Evolutionary conservation across 495 filamentous ascomycete genomes (phyloP), one percentile per base, ranked within the genome.

Genomic region (Trichoderma virens): DNA sequence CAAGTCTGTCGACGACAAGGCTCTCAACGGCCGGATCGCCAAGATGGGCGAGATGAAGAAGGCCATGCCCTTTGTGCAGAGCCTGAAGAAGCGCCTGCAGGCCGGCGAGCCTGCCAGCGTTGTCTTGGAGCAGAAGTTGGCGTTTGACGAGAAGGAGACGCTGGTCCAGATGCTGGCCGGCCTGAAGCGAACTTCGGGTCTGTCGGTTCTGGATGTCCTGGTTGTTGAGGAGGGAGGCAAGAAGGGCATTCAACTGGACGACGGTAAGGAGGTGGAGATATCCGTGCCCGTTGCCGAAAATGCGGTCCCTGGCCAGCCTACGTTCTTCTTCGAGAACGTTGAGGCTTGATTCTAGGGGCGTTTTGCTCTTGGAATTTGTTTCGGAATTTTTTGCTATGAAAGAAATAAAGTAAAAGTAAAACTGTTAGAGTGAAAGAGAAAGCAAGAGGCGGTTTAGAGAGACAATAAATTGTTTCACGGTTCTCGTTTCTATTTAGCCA

Each of bases 41-140:
- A 92, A 92, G 78, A 83, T 94, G 70, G 75, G 74, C 56, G 93
- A 97, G 76, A 90, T 89, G 83, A 98, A 98, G 85, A 91, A 93
- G 76, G 93, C 91, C 30, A 98, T 98, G 94, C 95, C 95, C 5
- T 98, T 97, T 70, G 86, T 98, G 5, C 92, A 98, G 75, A 76
- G 71, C 1, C 76, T 98, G 60, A 97, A 97, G 87, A 88, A 84
- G 69, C 83, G 90, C 23, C 81, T 98, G 28, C 73, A 88, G 54
- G 73, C 71, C 25, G 85, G 83, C 45, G 82, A 86, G 71, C 75
- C 80, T 35, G 78, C 82, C 8, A 77, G 84, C 23, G 78, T 71
- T 9, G 92, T 97, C 47, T 88, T 97, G 69, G 84, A 91, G 25
- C 78, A 92, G 62, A 90, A 91, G 74, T 76, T 98, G 61, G 81